These are phyloP conservation scores for Colletotrichum somersetense DNA, from an alignment of 2,329 filamentous ascomycete species.

Conservation along the genomic window DNA sequence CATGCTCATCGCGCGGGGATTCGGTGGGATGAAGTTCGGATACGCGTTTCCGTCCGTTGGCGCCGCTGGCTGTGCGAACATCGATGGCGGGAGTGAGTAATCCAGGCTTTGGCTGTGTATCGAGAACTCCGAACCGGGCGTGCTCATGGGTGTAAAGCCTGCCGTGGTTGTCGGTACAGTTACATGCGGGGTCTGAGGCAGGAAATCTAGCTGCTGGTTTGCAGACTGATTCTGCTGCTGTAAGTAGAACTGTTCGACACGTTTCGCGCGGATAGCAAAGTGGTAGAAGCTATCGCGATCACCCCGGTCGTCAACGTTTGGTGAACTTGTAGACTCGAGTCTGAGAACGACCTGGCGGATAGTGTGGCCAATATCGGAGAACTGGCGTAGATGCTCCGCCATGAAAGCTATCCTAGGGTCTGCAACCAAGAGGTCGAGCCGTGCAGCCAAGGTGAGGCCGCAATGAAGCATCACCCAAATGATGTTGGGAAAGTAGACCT, in stretches of 20 bases:
- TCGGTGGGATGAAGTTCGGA: background rate
- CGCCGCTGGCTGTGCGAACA: conserved; percentile 8
- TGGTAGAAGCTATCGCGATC: conserved; percentile 46
- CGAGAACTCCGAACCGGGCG: conserved; percentile 13
- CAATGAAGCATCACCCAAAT: conserved; percentile 51
- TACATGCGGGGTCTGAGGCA: background rate
- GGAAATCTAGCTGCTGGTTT: background rate
- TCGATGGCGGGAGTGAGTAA: conserved; percentile 8
- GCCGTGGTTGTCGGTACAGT: background rate
- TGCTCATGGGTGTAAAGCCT: conserved; percentile 4
- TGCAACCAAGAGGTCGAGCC: conserved; percentile 49
- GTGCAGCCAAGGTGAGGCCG: conserved; percentile 47
- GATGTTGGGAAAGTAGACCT: conserved; percentile 48
- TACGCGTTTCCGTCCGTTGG: background rate
- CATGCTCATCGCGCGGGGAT: background rate
- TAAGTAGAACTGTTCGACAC: conserved; percentile 39
- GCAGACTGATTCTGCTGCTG: conserved; percentile 12
- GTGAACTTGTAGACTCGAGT: conserved; percentile 45
- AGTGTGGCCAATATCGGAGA: conserved; percentile 48
- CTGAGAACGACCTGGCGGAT: conserved; percentile 48
- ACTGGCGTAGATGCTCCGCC: conserved; percentile 47
- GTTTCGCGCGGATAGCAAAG: conserved; percentile 41
- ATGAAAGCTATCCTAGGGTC: conserved; percentile 45
- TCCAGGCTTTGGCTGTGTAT: background rate
- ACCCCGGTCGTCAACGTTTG: conserved; percentile 26